phyloP scores from a whole-genome alignment of 768 basidiomycete genomes.

The Boletus fagicola region DNA sequence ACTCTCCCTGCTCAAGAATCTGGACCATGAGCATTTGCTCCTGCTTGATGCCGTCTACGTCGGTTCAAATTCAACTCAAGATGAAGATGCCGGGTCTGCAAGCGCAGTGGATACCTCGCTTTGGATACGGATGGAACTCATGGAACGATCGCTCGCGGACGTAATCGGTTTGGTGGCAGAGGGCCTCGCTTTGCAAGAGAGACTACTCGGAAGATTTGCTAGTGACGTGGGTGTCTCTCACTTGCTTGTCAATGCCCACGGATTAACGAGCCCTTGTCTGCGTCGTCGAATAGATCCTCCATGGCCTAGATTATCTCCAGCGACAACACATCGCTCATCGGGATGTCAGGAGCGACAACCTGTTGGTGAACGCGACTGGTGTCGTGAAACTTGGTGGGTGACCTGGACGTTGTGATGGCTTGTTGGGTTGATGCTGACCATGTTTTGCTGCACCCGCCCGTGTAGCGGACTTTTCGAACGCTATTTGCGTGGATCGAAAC shows the following conservation, averaged over 20 bases:
- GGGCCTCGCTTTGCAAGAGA: slow-evolving; percentile 65
- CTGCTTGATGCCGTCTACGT: slow-evolving; percentile 71
- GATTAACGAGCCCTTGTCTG: not conserved
- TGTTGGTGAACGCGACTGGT: slow-evolving; percentile 67
- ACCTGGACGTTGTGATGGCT: not conserved
- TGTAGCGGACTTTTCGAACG: slow-evolving; percentile 79
- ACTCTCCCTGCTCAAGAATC: slow-evolving; percentile 52
- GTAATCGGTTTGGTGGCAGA: slow-evolving; percentile 61
- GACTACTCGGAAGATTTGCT: slow-evolving; percentile 69
- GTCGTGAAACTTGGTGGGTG: slow-evolving; percentile 71
- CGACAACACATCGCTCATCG: slow-evolving; percentile 71
- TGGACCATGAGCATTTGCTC: slow-evolving; percentile 63
- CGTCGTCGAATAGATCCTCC: slow-evolving; percentile 47
- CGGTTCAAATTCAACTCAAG: slow-evolving; percentile 40
- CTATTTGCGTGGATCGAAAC: slow-evolving; percentile 56
- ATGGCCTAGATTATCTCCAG: slow-evolving; percentile 65
- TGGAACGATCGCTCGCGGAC: slow-evolving; percentile 86
- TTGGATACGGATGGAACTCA: slow-evolving; percentile 89
- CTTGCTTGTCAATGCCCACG: not conserved
- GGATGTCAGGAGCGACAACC: slow-evolving; percentile 81
- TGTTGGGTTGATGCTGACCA: slow-evolving; percentile 1
- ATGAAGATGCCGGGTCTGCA: slow-evolving; percentile 22
- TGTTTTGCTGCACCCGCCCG: not conserved
- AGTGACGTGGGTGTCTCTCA: slow-evolving; percentile 59
- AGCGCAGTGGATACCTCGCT: slow-evolving; percentile 50